phyloP scores from a whole-genome alignment of 192 early-diverging fungal species.

The Geranomyces michiganensis region DNA sequence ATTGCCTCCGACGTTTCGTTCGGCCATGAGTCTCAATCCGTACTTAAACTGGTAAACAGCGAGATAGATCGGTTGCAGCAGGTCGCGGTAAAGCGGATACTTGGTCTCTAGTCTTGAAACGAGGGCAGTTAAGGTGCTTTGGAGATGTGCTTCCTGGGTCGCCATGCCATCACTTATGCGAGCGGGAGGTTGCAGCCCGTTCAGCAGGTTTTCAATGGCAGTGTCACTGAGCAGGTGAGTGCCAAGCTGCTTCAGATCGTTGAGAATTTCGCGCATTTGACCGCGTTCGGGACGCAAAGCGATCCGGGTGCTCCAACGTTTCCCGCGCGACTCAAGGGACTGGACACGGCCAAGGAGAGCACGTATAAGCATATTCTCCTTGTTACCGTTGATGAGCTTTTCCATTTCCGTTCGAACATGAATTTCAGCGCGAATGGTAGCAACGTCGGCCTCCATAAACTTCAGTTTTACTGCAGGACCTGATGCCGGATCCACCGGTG shows the following conservation, averaged over 20 bases:
- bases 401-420: constrained; percentile 51
- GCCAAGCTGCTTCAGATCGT: constrained; percentile 61
- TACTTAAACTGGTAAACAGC: constrained; percentile 75
- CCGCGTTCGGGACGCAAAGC: constrained; percentile 67
- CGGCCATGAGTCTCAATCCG: constrained; percentile 64
- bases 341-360: constrained; percentile 2
- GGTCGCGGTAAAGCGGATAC: constrained; percentile 76
- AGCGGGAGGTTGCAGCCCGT: constrained; percentile 40
- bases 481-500: constrained; percentile 83
- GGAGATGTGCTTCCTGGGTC: constrained; percentile 60
- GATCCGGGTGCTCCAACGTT: constrained; percentile 38
- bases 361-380: constrained; percentile 10
- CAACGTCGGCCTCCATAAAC: constrained; percentile 62
- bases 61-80: constrained; percentile 70
- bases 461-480: constrained; percentile 67
- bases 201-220: constrained; percentile 46
- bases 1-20: constrained; percentile 1
- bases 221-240: constrained; percentile 55
- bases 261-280: constrained; percentile 67
- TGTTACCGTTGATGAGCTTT: constrained; percentile 26
- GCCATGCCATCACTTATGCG: background rate
- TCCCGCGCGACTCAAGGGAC: background rate
- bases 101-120: constrained; percentile 64
- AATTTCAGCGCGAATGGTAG: constrained; percentile 56
- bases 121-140: constrained; percentile 69